Evolutionary conservation across 2,329 filamentous ascomycete genomes (phyloP), one percentile per base, ranked within the genome.

Genomic region (Hypoxylon rubiginosum): DNA sequence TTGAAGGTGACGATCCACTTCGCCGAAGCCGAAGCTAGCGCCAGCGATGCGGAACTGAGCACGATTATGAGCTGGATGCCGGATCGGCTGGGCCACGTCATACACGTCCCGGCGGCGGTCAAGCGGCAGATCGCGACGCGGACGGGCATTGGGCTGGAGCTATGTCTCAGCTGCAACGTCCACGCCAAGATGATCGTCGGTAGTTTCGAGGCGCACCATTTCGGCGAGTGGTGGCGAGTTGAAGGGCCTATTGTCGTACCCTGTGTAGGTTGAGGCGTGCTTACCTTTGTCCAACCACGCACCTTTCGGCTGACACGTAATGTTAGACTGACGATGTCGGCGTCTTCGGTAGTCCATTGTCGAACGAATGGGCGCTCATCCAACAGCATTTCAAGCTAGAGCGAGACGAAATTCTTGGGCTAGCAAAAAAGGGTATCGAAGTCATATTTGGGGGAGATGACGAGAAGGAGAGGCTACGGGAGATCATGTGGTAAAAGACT

Each of bases 121-220:
- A 89, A 86, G 74, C 74, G 78, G 48, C 83, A 87, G 70, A 92
- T 85, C 61, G 77, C 80, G 28, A 66, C 60, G 11, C 68, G 68
- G 17, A 81, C 82, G 11, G 82, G 82, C 0, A 75, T 94, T 28
- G 91, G 90, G 1, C 77, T 96, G 11, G 92, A 96, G 78, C 76
- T 96, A 39, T 96, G 92, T 66, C 80, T 96, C 66, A 93, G 90
- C 70, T 95, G 92, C 78, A 96, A 96, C 72, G 91, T 96, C 1
- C 87, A 90, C 70, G 91, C 91, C 1, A 89, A 88, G 69, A 89
- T 96, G 88, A 89, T 91, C 54, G 80, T 82, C 1, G 90, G 91
- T 0, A 86, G 88, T 6, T 87, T 85, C 66, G 82, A 85, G 62
- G 88, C 88, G 52, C 92, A 96, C 78, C 92, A 96, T 80, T 94